Percentiles rank a stretch among this genome's conserved stretches.
Conservation (phyloP, 129 eudicot species). For the Flaveria bidentis region DNA sequence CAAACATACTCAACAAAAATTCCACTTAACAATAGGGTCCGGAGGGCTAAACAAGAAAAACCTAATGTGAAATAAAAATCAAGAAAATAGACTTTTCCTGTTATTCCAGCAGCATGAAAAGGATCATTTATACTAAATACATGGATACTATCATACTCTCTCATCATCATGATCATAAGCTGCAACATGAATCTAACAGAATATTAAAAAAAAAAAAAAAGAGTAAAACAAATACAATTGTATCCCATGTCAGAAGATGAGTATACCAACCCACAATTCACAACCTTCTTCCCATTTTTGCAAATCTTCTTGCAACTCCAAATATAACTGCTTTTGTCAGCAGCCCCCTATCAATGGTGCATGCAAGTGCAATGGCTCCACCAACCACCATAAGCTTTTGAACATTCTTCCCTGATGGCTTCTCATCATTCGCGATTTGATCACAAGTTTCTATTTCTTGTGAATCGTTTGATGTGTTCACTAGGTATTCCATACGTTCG, state of each 20-base stretch:
- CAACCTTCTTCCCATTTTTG: slow-evolving; percentile 63
- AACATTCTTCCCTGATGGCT: slow-evolving; percentile 53
- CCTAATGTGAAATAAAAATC: background rate
- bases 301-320: slow-evolving; percentile 87
- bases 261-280: slow-evolving; percentile 38
- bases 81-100: slow-evolving; percentile 23
- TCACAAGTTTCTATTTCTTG: slow-evolving; percentile 38
- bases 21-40: no score
- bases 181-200: slow-evolving; percentile 36
- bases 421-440: slow-evolving; percentile 35
- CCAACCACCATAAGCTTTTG: slow-evolving; percentile 67
- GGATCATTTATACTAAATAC: slow-evolving; percentile 27
- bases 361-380: slow-evolving; percentile 87
- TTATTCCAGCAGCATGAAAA: slow-evolving; percentile 49
- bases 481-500: slow-evolving; percentile 44
- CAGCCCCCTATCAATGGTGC: slow-evolving; percentile 78
- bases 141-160: slow-evolving; percentile 30
- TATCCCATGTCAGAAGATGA: slow-evolving; percentile 14
- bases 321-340: slow-evolving; percentile 86
- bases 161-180: slow-evolving; percentile 39
- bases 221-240: slow-evolving; percentile 31
- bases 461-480: slow-evolving; percentile 30
- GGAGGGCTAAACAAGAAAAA: background rate
- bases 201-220: background rate
- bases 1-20: background rate